Percentiles rank a stretch among this genome's conserved stretches.
These are phyloP conservation scores for Tetradesmus obliquus DNA, from an alignment of 139 green algal genomes.

Conservation along the genomic window DNA sequence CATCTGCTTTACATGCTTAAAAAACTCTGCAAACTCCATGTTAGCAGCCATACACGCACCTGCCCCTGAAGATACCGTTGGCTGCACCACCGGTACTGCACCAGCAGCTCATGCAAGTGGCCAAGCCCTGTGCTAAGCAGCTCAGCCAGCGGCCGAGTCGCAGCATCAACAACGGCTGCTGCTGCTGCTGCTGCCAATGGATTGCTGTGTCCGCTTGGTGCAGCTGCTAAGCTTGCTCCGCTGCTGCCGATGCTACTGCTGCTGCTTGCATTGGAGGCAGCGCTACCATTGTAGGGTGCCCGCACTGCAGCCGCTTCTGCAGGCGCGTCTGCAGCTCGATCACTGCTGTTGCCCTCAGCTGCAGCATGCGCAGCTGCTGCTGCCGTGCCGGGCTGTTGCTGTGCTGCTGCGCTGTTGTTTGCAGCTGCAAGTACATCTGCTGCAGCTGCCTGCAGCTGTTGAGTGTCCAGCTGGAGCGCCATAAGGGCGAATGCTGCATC, in stretches of 20 bases:
- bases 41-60: neutral
- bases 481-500: conserved; percentile 31
- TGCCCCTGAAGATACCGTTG: conserved; percentile 24
- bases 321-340: neutral
- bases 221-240: neutral
- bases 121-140: neutral
- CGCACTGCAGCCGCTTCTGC: neutral
- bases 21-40: neutral
- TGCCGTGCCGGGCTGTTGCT: neutral
- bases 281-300: neutral
- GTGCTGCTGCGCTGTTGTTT: neutral
- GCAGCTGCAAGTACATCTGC: conserved; percentile 9
- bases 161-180: neutral
- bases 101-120: neutral
- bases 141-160: neutral
- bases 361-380: neutral
- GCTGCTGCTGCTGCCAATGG: neutral
- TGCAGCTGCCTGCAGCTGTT: conserved; percentile 10
- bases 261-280: neutral
- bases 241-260: conserved; percentile 3
- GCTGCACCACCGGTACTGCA: conserved; percentile 14
- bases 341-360: neutral
- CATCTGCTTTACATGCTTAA: neutral
- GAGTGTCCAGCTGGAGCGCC: conserved; percentile 2
- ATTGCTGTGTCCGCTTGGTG: neutral